These are phyloP conservation scores for Ascochyta viciae-villosae DNA, from an alignment of 2,329 filamentous ascomycete species.

Conservation along the genomic window DNA sequence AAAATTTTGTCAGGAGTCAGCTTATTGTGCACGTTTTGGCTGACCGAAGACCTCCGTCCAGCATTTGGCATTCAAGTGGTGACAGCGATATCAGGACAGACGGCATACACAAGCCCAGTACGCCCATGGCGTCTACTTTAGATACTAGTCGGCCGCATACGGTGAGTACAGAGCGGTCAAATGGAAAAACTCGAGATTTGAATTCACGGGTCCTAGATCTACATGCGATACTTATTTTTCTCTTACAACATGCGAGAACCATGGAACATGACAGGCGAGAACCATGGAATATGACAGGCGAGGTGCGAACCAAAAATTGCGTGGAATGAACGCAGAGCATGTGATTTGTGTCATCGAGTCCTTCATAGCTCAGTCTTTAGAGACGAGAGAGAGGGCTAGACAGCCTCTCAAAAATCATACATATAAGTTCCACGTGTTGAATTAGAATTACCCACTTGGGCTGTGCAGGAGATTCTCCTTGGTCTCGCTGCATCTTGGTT, in stretches of 20 bases:
- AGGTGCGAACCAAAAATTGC: background rate
- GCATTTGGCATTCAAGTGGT: background rate
- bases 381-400: background rate
- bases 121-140: conserved; percentile 1
- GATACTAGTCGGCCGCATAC: background rate
- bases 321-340: background rate
- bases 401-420: too few relatives aligned
- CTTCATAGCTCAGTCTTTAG: background rate
- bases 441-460: too few relatives aligned
- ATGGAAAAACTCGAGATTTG: background rate
- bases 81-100: background rate
- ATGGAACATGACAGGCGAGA: background rate
- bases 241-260: background rate
- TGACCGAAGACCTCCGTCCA: background rate
- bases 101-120: background rate
- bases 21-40: background rate
- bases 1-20: background rate
- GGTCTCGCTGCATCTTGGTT: too few relatives aligned
- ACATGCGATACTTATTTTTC: background rate
- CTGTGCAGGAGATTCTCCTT: too few relatives aligned
- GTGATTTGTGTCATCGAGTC: background rate
- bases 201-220: too few relatives aligned
- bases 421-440: too few relatives aligned
- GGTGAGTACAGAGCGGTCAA: too few relatives aligned
- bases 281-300: background rate